phyloP scores from a whole-genome alignment of 2,329 filamentous ascomycete genomes.

The Cordyceps militaris region DNA sequence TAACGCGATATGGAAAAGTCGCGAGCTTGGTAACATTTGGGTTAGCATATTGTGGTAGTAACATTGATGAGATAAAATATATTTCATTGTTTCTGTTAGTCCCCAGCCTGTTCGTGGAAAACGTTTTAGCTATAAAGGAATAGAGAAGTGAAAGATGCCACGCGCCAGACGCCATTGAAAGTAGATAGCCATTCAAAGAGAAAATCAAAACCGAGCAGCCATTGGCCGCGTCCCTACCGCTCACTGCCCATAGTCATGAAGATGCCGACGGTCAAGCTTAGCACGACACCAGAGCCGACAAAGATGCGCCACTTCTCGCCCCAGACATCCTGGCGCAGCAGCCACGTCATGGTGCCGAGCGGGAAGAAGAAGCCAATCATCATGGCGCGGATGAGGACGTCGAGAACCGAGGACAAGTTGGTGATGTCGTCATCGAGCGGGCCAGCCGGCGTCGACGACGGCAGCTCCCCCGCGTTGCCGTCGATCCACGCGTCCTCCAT shows the following conservation, averaged over 20 bases:
- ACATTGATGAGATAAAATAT: too few relatives aligned
- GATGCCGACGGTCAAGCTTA: slow-evolving; percentile 72
- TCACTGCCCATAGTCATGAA: slow-evolving; percentile 43
- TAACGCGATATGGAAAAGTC: too few relatives aligned
- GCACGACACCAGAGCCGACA: slow-evolving; percentile 73
- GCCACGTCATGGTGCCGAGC: slow-evolving; percentile 75
- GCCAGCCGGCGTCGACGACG: slow-evolving; percentile 29
- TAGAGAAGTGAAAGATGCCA: too few relatives aligned
- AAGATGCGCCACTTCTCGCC: slow-evolving; percentile 77
- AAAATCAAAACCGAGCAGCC: background rate
- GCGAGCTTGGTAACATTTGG: too few relatives aligned
- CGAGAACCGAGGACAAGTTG: slow-evolving; percentile 52
- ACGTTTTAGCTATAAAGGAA: too few relatives aligned
- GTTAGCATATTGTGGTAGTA: too few relatives aligned
- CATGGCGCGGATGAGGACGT: slow-evolving; percentile 82
- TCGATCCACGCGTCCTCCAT: slow-evolving; percentile 94
- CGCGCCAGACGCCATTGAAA: background rate
- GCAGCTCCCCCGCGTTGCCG: slow-evolving; percentile 42
- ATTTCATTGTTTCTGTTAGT: too few relatives aligned
- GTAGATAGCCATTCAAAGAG: background rate
- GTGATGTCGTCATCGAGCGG: slow-evolving; percentile 41
- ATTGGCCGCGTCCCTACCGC: slow-evolving; percentile 1
- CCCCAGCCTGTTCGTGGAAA: too few relatives aligned
- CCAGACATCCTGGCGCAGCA: slow-evolving; percentile 80
- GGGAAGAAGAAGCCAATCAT: slow-evolving; percentile 95